These are phyloP conservation scores for Pythium folliculosum DNA, from an alignment of 352 stramenopile genomes.

Conservation along the genomic window DNA sequence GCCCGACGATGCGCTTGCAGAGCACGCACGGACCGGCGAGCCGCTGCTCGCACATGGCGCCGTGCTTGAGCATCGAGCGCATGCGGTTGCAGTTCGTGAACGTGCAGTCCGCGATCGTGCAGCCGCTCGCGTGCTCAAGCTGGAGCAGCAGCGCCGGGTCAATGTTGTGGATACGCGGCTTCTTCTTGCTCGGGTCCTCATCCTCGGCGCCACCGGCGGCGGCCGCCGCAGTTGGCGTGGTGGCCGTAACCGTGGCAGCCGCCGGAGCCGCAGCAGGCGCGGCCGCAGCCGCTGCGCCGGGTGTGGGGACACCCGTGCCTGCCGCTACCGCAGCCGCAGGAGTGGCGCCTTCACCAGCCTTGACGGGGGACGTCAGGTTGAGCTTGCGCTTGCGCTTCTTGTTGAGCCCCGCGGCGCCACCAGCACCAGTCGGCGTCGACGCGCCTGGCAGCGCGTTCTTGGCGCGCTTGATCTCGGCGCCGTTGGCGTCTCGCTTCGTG, in stretches of 20 bases:
- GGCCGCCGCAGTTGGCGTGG: slow-evolving; percentile 5
- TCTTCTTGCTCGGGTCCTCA: slow-evolving; percentile 92
- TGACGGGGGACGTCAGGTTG: slow-evolving; percentile 41
- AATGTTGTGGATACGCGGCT: slow-evolving; percentile 86
- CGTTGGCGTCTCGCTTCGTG: slow-evolving; percentile 35
- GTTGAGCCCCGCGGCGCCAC: slow-evolving; percentile 22
- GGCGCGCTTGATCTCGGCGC: slow-evolving; percentile 29
- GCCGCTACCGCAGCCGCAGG: neutral
- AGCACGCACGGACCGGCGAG: slow-evolving; percentile 77
- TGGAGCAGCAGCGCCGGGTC: slow-evolving; percentile 86
- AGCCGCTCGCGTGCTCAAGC: slow-evolving; percentile 82
- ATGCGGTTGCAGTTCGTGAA: slow-evolving; percentile 89
- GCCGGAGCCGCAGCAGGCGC: neutral
- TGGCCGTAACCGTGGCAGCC: neutral
- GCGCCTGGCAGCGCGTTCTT: slow-evolving; percentile 20
- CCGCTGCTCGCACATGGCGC: slow-evolving; percentile 82
- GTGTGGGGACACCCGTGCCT: too few relatives aligned
- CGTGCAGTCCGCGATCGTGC: slow-evolving; percentile 63
- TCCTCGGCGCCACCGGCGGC: slow-evolving; percentile 15
- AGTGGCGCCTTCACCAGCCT: slow-evolving; percentile 6
- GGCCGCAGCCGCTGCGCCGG: neutral
- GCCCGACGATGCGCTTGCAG: slow-evolving; percentile 84
- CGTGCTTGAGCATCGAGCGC: slow-evolving; percentile 90
- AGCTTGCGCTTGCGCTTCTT: slow-evolving; percentile 76
- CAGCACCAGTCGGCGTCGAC: slow-evolving; percentile 21